Percentiles rank a stretch among this genome's conserved stretches.
These are phyloP conservation scores for Trifolium repens DNA, from an alignment of 306 rosid species.

Conservation along the genomic window DNA sequence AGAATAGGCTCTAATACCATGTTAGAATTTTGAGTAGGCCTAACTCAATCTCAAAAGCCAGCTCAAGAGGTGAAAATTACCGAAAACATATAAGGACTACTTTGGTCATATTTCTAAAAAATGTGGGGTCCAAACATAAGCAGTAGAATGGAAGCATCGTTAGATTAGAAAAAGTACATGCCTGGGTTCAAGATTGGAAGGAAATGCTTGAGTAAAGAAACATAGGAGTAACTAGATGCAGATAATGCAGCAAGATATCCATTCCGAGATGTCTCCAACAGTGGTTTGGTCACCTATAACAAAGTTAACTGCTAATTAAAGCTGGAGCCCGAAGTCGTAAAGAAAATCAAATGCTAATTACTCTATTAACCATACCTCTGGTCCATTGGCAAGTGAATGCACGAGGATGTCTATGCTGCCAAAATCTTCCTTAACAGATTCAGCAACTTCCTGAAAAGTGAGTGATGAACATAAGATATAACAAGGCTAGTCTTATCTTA, in stretches of 20 bases:
- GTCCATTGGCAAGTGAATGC: constrained; percentile 99
- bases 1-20: background rate
- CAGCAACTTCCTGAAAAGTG: constrained; percentile 85
- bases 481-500: background rate
- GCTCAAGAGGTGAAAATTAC: background rate
- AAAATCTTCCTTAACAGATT: constrained; percentile 83
- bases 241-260: constrained; percentile 98
- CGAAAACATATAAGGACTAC: background rate
- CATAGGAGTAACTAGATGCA: constrained; percentile 94
- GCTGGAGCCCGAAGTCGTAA: constrained; percentile 4
- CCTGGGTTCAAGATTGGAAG: constrained; percentile 93
- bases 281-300: constrained; percentile 81
- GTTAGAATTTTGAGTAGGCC: constrained; percentile 5
- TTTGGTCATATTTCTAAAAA: background rate
- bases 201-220: constrained; percentile 89
- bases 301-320: constrained; percentile 34
- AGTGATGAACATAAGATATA: constrained; percentile 24
- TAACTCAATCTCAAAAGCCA: constrained; percentile 6
- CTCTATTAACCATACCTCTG: constrained; percentile 71
- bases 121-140: background rate
- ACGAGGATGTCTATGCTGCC: constrained; percentile 98
- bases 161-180: constrained; percentile 39
- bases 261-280: constrained; percentile 93
- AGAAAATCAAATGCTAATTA: constrained; percentile 19
- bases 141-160: constrained; percentile 27